These are phyloP conservation scores for Exidia glandulosa DNA, from an alignment of 768 basidiomycete species.

Conservation along the genomic window DNA sequence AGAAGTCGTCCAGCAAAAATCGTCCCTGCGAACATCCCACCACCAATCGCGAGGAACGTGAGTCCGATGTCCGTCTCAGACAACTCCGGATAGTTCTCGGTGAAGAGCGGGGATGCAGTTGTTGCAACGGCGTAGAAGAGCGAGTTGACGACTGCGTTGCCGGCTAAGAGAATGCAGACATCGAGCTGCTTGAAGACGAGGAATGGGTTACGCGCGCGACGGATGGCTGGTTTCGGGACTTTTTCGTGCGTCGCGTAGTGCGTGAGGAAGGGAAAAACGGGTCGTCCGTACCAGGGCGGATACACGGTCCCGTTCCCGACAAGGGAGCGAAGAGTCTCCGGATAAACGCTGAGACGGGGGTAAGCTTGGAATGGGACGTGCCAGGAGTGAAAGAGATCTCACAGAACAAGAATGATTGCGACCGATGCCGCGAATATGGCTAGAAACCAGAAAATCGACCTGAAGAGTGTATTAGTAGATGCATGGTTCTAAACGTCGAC, in stretches of 20 bases:
- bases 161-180: constrained; percentile 40
- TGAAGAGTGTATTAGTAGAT: constrained; percentile 11
- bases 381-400: constrained; percentile 12
- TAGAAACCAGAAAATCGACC: constrained; percentile 56
- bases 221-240: constrained; percentile 25
- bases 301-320: constrained; percentile 35
- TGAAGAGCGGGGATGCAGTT: constrained; percentile 51
- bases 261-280: constrained; percentile 18
- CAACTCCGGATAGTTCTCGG: constrained; percentile 46
- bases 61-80: constrained; percentile 58
- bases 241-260: background rate
- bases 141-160: constrained; percentile 41
- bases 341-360: constrained; percentile 22
- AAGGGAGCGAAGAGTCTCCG: constrained; percentile 30
- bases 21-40: constrained; percentile 55
- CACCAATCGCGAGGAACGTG: constrained; percentile 67
- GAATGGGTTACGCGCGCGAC: constrained; percentile 34
- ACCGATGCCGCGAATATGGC: constrained; percentile 36
- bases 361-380: background rate
- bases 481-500: background rate
- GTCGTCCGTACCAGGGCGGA: constrained; percentile 18
- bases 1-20: constrained; percentile 47
- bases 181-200: constrained; percentile 44
- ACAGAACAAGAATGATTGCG: constrained; percentile 39
- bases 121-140: constrained; percentile 53